Percentiles rank a stretch among this genome's conserved stretches.
Conservation (phyloP, 306 rosid genomes). For the Hylodesmum podocarpum region DNA sequence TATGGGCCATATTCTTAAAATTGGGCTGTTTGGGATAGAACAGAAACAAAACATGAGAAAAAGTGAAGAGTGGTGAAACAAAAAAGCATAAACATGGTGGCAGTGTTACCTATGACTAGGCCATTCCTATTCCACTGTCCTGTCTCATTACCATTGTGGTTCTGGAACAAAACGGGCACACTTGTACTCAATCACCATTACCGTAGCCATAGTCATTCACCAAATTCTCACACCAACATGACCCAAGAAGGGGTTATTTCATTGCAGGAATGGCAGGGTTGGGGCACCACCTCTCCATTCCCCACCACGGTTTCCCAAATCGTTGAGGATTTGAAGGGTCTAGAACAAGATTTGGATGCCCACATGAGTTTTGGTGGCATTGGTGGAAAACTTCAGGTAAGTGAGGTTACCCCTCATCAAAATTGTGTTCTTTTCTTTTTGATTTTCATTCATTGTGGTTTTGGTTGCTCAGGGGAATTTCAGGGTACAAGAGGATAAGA, state of each 20-base stretch:
- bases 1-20: neutral
- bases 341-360: slow-evolving; percentile 57
- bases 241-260: slow-evolving; percentile 39
- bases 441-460: neutral
- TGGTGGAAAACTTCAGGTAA: slow-evolving; percentile 81
- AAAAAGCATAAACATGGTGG: neutral
- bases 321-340: slow-evolving; percentile 57
- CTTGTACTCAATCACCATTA: slow-evolving; percentile 14
- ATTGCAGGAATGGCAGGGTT: slow-evolving; percentile 85
- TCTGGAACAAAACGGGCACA: slow-evolving; percentile 28
- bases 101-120: slow-evolving; percentile 20
- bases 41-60: neutral
- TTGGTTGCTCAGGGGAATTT: slow-evolving; percentile 55
- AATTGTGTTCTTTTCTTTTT: neutral
- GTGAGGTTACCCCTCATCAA: neutral
- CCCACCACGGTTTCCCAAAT: slow-evolving; percentile 65
- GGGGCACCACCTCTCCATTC: slow-evolving; percentile 80
- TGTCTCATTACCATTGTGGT: neutral
- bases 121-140: slow-evolving; percentile 34
- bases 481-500: slow-evolving; percentile 68
- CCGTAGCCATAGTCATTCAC: neutral
- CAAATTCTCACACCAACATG: slow-evolving; percentile 14
- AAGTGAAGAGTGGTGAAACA: neutral
- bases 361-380: slow-evolving; percentile 77
- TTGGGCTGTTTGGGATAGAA: neutral